phyloP scores from a whole-genome alignment of 257 asterid genomes.

The Coffea canephora region DNA sequence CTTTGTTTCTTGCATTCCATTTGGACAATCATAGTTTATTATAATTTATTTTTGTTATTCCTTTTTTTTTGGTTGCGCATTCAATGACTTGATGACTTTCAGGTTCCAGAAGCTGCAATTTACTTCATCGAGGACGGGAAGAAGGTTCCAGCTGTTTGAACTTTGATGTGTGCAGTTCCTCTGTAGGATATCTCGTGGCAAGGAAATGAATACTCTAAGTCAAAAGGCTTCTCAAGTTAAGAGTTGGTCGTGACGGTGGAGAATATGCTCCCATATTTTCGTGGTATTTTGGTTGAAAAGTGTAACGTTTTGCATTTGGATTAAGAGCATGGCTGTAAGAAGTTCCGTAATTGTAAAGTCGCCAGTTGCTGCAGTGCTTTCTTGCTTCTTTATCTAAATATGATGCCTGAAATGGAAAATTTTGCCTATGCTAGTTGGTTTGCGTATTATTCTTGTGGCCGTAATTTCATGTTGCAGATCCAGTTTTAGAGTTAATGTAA shows the following conservation, averaged over 20 bases:
- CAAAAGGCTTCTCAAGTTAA: not conserved
- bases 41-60: not conserved
- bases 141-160: conserved; percentile 78
- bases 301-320: conserved; percentile 4
- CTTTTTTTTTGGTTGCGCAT: not conserved
- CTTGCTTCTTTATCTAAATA: not conserved
- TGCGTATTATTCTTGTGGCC: not conserved
- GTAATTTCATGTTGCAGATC: too few relatives aligned
- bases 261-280: conserved; percentile 1
- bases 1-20: not conserved
- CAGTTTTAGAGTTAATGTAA: too few relatives aligned
- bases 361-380: conserved; percentile 10
- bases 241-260: not conserved
- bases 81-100: conserved; percentile 14
- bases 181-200: conserved; percentile 13
- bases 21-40: not conserved
- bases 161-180: conserved; percentile 15
- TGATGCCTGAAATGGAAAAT: not conserved
- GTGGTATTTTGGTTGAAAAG: not conserved
- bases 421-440: not conserved
- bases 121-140: conserved; percentile 91
- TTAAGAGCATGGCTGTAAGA: not conserved
- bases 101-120: conserved; percentile 90
- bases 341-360: conserved; percentile 7
- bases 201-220: conserved; percentile 2